Base-by-base conservation (phyloP, 2,329 filamentous ascomycete species). In the Pseudohalonectria lignicola region DNA sequence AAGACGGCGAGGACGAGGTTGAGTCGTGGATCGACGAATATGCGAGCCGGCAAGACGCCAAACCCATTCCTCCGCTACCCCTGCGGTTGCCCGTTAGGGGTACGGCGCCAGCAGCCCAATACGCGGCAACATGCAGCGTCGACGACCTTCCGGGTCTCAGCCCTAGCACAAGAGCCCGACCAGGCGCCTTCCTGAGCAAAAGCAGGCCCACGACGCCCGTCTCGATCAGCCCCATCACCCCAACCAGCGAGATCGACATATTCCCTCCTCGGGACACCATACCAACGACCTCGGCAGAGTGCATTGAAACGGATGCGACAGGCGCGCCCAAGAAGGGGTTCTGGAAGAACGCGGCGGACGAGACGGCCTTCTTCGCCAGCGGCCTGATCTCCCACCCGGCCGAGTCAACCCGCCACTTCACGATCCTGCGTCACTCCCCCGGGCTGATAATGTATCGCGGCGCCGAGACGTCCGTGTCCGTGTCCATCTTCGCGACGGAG, bases 361-460 rank as follows among this genome's bases (percentile, higher is more conserved):
- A 82, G 48, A 76, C 76, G 0, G 66, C 74, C 26, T 74, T 82
- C 52, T 76, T 82, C 43, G 75, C 79, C 23, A 26, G 23, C 3
- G 79, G 79, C 0, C 62, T 85, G 17, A 64, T 84, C 38, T 65
- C 64, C 13, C 77, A 76, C 40, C 76, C 80, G 0, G 68, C 64
- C 16, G 77, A 81, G 49, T 79, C 76, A 1, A 82, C 69, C 3
- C 76, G 71, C 41, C 76, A 83, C 55, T 75, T 70, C 53, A 79
- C 70, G 33, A 74, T 85, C 40, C 64, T 84, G 18, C 74, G 79
- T 0, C 80, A 85, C 50, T 81, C 77, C 1, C 59, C 71, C 20
- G 71, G 71, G 0, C 49, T 84, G 2, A 65, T 84, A 10, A 78
- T 78, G 58, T 85, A 83, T 50, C 71, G 71, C 23, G 81, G 81